A percentile compares a stretch with the other conserved stretches of the same genome.
These are phyloP conservation scores for Barnettozyma californica DNA, from an alignment of 805 yeast genomes.

Conservation along the genomic window DNA sequence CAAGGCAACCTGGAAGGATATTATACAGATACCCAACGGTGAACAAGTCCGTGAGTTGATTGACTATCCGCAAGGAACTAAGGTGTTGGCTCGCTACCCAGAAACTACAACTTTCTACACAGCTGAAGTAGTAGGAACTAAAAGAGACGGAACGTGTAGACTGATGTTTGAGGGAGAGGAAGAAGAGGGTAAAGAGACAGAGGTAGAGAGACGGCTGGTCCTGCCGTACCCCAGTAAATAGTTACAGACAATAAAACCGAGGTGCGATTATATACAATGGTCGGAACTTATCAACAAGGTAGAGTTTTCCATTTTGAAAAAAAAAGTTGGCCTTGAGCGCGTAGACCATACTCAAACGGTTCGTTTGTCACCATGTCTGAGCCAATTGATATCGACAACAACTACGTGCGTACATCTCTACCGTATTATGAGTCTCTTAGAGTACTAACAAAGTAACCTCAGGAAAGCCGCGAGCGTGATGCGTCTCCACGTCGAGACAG, in stretches of 20 bases:
- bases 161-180: slow-evolving; percentile 94
- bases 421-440: not conserved
- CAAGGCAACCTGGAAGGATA: slow-evolving; percentile 77
- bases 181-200: slow-evolving; percentile 92
- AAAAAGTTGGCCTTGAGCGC: not conserved
- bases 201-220: slow-evolving; percentile 80
- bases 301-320: not conserved
- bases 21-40: slow-evolving; percentile 62
- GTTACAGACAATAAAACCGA: not conserved
- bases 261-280: not conserved
- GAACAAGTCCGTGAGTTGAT: slow-evolving; percentile 36
- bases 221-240: slow-evolving; percentile 55
- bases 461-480: slow-evolving; percentile 25
- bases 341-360: not conserved
- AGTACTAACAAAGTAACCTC: slow-evolving; percentile 7
- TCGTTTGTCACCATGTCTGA: slow-evolving; percentile 6
- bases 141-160: slow-evolving; percentile 69
- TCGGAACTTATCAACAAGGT: not conserved
- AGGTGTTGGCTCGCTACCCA: slow-evolving; percentile 90
- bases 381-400: slow-evolving; percentile 7
- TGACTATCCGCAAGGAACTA: slow-evolving; percentile 67
- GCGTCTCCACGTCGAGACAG: slow-evolving; percentile 27
- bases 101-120: slow-evolving; percentile 96
- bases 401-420: slow-evolving; percentile 1
- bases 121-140: slow-evolving; percentile 81